phyloP scores from a whole-genome alignment of 2,329 filamentous ascomycete genomes.

The Lojkania enalia region DNA sequence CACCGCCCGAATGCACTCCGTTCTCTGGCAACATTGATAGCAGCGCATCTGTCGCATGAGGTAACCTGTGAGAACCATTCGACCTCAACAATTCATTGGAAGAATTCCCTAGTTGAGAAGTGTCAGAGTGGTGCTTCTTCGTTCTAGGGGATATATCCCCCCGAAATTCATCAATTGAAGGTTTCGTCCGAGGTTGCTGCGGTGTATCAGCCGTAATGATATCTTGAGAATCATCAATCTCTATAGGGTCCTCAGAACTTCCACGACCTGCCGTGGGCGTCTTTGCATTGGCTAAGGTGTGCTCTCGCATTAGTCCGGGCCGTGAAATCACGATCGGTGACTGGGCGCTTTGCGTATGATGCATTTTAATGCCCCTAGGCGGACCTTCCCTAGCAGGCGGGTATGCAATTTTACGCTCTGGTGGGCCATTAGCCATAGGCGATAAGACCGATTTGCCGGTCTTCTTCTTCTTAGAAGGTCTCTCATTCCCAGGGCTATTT shows the following conservation, averaged over 20 bases:
- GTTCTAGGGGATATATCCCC: not conserved
- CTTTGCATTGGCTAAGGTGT: not conserved
- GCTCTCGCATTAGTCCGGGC: not conserved
- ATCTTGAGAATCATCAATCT: constrained; percentile 35
- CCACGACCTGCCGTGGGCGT: constrained; percentile 10
- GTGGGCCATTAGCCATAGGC: too few species aligned
- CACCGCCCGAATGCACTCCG: too few species aligned
- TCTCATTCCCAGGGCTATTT: too few species aligned
- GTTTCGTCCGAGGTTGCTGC: too few species aligned
- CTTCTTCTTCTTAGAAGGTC: too few species aligned
- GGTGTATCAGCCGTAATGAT: not conserved
- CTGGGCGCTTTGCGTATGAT: too few species aligned
- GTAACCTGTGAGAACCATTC: not conserved
- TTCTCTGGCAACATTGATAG: too few species aligned
- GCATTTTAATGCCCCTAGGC: too few species aligned
- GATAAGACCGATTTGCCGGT: not conserved
- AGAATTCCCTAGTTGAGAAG: too few species aligned
- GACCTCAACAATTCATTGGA: not conserved
- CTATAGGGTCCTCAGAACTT: constrained; percentile 25
- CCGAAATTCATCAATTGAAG: not conserved
- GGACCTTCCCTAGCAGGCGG: too few species aligned
- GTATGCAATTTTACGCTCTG: too few species aligned
- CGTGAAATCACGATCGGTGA: too few species aligned
- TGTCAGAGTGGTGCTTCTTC: not conserved
- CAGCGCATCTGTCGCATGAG: not conserved